Conservation (phyloP, 2,329 filamentous ascomycete genomes). For the Elsinoe perseae region DNA sequence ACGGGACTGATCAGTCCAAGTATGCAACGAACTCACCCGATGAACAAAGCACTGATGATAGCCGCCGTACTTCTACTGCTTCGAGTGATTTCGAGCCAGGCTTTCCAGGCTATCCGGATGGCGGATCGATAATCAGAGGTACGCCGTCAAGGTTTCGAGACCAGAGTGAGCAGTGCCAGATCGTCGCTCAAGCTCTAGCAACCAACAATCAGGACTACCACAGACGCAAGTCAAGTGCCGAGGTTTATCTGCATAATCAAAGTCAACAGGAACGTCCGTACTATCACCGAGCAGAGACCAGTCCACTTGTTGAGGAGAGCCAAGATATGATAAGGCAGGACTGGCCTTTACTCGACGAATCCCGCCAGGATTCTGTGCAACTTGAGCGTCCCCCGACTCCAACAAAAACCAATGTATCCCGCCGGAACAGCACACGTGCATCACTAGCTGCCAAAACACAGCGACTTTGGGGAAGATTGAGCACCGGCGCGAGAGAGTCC, state of each 20-base stretch:
- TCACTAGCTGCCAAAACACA: slow-evolving; percentile 14
- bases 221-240: slow-evolving; percentile 6
- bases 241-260: slow-evolving; percentile 7
- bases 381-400: not conserved
- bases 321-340: not conserved
- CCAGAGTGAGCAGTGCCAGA: not conserved
- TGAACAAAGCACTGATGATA: not conserved
- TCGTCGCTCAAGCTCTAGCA: not conserved
- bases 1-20: not conserved
- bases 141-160: slow-evolving; percentile 29
- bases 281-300: slow-evolving; percentile 10
- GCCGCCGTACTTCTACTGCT: not conserved
- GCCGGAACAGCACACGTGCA: slow-evolving; percentile 9
- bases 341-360: not conserved
- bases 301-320: not conserved
- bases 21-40: not conserved
- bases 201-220: not conserved
- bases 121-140: slow-evolving; percentile 28
- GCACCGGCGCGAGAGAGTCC: not conserved
- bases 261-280: not conserved
- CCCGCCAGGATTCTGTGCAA: slow-evolving; percentile 4
- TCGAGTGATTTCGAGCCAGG: slow-evolving; percentile 20
- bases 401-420: not conserved
- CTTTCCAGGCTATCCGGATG: slow-evolving; percentile 29
- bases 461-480: slow-evolving; percentile 9